A percentile compares a stretch with the other conserved stretches of the same genome.
These are phyloP conservation scores for Candida insectorum DNA, from an alignment of 805 yeast species.

Conservation along the genomic window DNA sequence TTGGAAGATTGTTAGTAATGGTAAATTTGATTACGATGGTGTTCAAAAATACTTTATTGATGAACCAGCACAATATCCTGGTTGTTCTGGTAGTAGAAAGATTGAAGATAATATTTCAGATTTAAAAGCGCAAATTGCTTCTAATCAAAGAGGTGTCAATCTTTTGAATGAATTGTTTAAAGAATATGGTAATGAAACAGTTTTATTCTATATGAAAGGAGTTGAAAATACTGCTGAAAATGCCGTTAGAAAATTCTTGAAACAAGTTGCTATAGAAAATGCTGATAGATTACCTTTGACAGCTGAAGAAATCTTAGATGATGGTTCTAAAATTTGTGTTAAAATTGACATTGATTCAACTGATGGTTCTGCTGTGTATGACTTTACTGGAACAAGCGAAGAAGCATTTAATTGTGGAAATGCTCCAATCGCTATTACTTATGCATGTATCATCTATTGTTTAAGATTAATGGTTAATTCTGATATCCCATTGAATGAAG, in stretches of 20 bases:
- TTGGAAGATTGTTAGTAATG: constrained; percentile 14
- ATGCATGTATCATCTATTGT: constrained; percentile 20
- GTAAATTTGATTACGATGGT: constrained; percentile 15
- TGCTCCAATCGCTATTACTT: constrained; percentile 23
- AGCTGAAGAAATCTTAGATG: constrained; percentile 20
- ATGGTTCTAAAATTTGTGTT: constrained; percentile 17
- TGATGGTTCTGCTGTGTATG: constrained; percentile 17
- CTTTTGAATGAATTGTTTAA: constrained; percentile 55
- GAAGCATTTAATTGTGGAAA: constrained; percentile 20
- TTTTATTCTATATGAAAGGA: constrained; percentile 75
- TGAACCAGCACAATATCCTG: constrained; percentile 14
- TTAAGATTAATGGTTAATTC: constrained; percentile 19
- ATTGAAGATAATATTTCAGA: constrained; percentile 35
- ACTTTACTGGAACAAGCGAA: constrained; percentile 20
- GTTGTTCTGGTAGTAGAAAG: constrained; percentile 15
- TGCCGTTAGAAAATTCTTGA: constrained; percentile 49
- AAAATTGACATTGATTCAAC: constrained; percentile 11
- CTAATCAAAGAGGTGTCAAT: constrained; percentile 76
- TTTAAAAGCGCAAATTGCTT: constrained; percentile 79
- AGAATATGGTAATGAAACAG: constrained; percentile 58
- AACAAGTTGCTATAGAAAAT: constrained; percentile 33
- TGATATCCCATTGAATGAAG: constrained; percentile 22
- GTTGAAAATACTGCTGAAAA: constrained; percentile 74
- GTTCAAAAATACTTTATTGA: constrained; percentile 13
- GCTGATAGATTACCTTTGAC: constrained; percentile 14